Percentiles rank a stretch among this genome's conserved stretches.
phyloP scores from a whole-genome alignment of 2,329 filamentous ascomycete genomes.

The Aureobasidium sp. region DNA sequence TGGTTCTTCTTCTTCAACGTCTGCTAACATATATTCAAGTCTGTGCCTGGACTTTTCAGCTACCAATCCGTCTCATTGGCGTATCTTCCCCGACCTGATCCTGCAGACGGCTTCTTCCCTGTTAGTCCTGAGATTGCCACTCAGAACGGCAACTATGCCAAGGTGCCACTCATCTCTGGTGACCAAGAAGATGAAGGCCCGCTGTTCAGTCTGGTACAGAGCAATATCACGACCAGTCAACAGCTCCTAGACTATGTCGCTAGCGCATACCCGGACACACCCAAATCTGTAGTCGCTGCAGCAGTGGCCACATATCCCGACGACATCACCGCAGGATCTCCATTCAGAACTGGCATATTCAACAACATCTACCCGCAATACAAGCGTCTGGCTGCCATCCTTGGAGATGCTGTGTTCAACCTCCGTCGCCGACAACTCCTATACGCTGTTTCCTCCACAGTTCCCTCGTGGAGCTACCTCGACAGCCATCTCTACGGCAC shows the following conservation, averaged over 20 bases:
- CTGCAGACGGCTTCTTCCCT: slow-evolving; percentile 46
- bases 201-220: slow-evolving; percentile 61
- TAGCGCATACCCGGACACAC: slow-evolving; percentile 53
- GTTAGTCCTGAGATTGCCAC: slow-evolving; percentile 55
- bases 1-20: not conserved
- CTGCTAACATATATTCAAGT: slow-evolving; percentile 20
- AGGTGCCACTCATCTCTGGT: slow-evolving; percentile 58
- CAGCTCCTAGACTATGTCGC: slow-evolving; percentile 55
- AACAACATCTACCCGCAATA: slow-evolving; percentile 69
- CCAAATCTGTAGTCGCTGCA: slow-evolving; percentile 35
- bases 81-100: slow-evolving; percentile 65
- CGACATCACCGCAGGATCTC: slow-evolving; percentile 52
- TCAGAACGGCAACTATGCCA: slow-evolving; percentile 44
- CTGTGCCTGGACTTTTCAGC: slow-evolving; percentile 58
- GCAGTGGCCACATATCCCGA: slow-evolving; percentile 57
- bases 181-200: slow-evolving; percentile 77
- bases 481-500: slow-evolving; percentile 63
- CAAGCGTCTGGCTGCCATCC: slow-evolving; percentile 66
- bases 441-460: slow-evolving; percentile 33
- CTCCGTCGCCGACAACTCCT: slow-evolving; percentile 61
- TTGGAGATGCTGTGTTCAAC: slow-evolving; percentile 70
- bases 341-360: slow-evolving; percentile 59
- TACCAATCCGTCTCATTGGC: slow-evolving; percentile 63
- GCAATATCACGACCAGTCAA: slow-evolving; percentile 55
- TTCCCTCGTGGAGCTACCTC: slow-evolving; percentile 68